Evolutionary conservation across 2,329 filamentous ascomycete species (phyloP).

Genomic region (Diaporthe sp.): DNA sequence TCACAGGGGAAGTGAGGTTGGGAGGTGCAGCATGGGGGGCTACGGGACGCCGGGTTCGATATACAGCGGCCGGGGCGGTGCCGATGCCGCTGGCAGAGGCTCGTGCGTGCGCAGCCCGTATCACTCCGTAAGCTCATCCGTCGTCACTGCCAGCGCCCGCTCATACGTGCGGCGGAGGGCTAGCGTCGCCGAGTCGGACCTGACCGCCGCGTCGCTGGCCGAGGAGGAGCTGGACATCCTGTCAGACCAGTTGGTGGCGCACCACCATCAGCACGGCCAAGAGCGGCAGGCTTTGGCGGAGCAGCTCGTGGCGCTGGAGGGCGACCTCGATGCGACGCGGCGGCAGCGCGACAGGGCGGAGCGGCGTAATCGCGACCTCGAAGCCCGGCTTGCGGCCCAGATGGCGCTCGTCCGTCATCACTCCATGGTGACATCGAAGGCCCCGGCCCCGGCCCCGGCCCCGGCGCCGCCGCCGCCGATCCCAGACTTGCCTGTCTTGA

Average conservation of each 20-base stretch:
- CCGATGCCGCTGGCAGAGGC: background rate
- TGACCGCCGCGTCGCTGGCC: conserved; percentile 3
- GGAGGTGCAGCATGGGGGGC: background rate
- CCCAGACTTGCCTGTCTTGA: conserved; percentile 36
- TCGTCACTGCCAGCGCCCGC: background rate
- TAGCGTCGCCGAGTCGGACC: conserved; percentile 1
- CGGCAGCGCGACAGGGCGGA: conserved; percentile 21
- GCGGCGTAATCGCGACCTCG: conserved; percentile 11
- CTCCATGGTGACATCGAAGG: background rate
- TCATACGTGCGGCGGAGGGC: background rate
- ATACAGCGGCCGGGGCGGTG: background rate
- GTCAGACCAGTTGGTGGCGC: conserved; percentile 18
- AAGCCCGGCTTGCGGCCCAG: background rate
- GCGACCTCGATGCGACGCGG: conserved; percentile 10
- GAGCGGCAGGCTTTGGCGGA: conserved; percentile 7
- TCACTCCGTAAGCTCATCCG: background rate
- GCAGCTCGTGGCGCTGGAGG: conserved; percentile 13
- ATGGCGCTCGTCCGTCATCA: conserved; percentile 3
- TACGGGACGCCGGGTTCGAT: background rate
- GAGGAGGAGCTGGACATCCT: conserved; percentile 17
- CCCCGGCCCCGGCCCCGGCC: background rate
- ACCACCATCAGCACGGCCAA: conserved; percentile 6
- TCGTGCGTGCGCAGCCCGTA: background rate
- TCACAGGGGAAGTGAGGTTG: background rate
- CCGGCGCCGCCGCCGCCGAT: conserved; percentile 2